Base-by-base conservation (phyloP, 2,329 filamentous ascomycete genomes). In the Metarhizium sp. region DNA sequence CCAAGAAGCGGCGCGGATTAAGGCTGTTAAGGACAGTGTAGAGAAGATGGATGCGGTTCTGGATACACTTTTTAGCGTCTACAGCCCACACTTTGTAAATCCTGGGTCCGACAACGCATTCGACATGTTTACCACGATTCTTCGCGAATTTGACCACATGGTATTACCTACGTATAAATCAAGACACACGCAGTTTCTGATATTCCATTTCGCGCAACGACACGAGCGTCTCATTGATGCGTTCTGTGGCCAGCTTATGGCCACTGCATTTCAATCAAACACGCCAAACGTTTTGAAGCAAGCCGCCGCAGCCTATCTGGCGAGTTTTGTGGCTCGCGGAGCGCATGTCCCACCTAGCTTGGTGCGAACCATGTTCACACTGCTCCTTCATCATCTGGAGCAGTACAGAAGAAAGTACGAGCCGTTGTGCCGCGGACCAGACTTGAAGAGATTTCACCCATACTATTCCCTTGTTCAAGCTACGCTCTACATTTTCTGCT, bases 401-500 rank as follows among this genome's bases (percentile, higher is more conserved):
- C 76, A 80, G 45, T 85, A 94, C 64, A 86, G 90, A n/a, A 69
- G 75, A 14, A 77, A 84, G 50, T 86, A 91, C 67, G 88, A 95
- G 67, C 75, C 80, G 5, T 75, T 78, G 34, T 95, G 91, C 67
- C 85, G 84, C 16, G 91, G 90, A 3, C 94, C 94, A 0, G 91
- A 99, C 68, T 80, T 95, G 55, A 85, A 86, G 59, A 85, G 87
- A 50, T 96, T 92, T 67, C 84, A 85, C 50, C 83, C 87, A 14
- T 96, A 95, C 71, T 96, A 96, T 69, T 85, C 88, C 18, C 84
- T 91, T 50, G 84, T 88, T n/a, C 92, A 96, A 70, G 91, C 91
- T 1, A 77, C 95, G 2, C 80, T 96, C 29, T 96, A 96, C 74
- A 92, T 95, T 57, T 96, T 95, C 67, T 99, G 94, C 75, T 99